Percentiles rank a stretch among this genome's conserved stretches.
Conservation (phyloP, 202 grass and related monocot species). For the Saccharum hybrid region DNA sequence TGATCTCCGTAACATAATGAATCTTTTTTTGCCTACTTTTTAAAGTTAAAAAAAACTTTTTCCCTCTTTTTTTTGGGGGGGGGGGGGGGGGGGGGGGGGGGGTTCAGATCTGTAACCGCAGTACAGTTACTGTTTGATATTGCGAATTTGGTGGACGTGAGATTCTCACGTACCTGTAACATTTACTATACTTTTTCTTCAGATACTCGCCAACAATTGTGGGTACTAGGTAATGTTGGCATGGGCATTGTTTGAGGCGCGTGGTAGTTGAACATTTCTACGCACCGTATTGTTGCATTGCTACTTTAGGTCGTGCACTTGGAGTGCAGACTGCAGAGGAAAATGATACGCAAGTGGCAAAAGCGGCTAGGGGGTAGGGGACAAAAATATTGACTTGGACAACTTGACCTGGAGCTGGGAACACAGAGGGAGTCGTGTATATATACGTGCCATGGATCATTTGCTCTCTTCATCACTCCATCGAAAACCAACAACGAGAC, state of each 20-base stretch:
- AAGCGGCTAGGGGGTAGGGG: neutral
- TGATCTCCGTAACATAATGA: too few relatives aligned
- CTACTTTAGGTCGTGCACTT: neutral
- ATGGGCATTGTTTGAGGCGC: neutral
- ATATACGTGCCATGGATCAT: neutral
- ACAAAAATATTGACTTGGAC: constrained; percentile 16
- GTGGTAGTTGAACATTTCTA: neutral
- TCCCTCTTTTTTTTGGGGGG: too few relatives aligned
- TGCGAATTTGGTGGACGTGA: neutral
- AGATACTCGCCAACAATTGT: neutral
- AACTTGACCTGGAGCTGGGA: neutral
- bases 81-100: too few relatives aligned
- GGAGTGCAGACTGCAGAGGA: neutral
- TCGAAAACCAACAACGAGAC: neutral
- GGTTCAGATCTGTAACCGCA: too few relatives aligned
- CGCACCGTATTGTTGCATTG: too few relatives aligned
- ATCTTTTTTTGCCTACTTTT: too few relatives aligned
- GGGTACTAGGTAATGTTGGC: too few relatives aligned
- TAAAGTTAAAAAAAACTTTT: too few relatives aligned
- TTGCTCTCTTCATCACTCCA: neutral
- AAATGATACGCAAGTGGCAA: neutral
- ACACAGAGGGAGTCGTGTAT: too few relatives aligned
- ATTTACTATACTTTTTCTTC: neutral
- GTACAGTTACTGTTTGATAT: too few relatives aligned
- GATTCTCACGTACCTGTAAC: neutral